Evolutionary conservation across 2,329 filamentous ascomycete genomes (phyloP), one percentile per base, ranked within the genome.

Genomic region (Epichloe amarillans): DNA sequence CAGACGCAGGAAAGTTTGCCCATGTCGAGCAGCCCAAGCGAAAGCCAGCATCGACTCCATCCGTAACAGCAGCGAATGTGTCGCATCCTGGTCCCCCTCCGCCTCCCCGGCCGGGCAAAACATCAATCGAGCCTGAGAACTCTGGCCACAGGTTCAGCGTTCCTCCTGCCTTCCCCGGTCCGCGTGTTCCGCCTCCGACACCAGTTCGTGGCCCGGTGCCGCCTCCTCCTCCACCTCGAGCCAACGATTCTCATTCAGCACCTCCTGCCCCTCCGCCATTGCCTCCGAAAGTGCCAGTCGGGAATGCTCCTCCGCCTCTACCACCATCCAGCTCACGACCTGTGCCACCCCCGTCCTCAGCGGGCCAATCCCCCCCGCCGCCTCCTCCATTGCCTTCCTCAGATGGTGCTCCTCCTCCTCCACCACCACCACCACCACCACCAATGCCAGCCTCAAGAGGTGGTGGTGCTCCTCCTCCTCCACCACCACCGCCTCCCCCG

Each of bases 1-100:
- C 88, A 50, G 90, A 95, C 65, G 93, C 93, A 52, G 93, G 93
- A 38, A 95, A 88, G 67, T 93, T 81, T 62, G 88, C 85, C 3
- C 75, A 83, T 68, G 76, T 65, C 58, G 72, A 64, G 26, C 58
- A 61, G 30, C 57, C 60, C 14, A 61, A 59, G 40, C 60, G 62
- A 30, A 53, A 61, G 37, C 56, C 58, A 11, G 38, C 54, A 2
- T 51, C 64, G 8, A 55, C 43, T 11, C 19, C 51, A 41, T 39
- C 50, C 8, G 8, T 46, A 12, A 5, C 40, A 19, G 33, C 42
- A 33, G 45, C 37, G 36, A 10, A 41, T 19, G 39, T 19, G 36
- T 46, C 47, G 15, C 46, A 53, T 19, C 59, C 64, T 2, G 64
- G 63, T 7, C 65, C 65, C 5, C 64, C 67, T 5, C 66, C 67